phyloP scores from a whole-genome alignment of 805 yeast species.

The Kazachstania taianensis region DNA sequence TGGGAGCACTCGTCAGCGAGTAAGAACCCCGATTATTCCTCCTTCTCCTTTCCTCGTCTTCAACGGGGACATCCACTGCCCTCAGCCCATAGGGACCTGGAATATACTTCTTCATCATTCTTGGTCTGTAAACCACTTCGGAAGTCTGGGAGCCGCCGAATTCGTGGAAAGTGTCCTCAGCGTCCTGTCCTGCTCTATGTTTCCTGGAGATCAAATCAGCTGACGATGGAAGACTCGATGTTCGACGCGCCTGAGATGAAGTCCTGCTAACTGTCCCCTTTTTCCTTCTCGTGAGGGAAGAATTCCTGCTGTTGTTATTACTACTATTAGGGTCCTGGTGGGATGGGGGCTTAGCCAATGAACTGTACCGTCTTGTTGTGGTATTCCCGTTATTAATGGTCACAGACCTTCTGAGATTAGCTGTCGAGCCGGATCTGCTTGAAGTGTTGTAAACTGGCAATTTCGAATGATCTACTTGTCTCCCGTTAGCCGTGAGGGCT shows the following conservation, averaged over 20 bases:
- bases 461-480: conserved; percentile 17
- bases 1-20: conserved; percentile 1
- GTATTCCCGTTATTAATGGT: no score
- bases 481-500: conserved; percentile 31
- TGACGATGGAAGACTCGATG: conserved; percentile 13
- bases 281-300: neutral
- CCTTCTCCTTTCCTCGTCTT: conserved; percentile 2
- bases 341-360: conserved; percentile 1
- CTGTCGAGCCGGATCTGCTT: conserved; percentile 10
- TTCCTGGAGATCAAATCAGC: conserved; percentile 1
- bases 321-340: neutral
- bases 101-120: conserved; percentile 55
- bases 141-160: conserved; percentile 27
- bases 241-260: conserved; percentile 6
- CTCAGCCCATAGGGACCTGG: conserved; percentile 68
- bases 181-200: conserved; percentile 13
- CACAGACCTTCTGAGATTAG: conserved; percentile 6
- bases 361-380: conserved; percentile 7
- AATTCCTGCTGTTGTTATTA: neutral
- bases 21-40: conserved; percentile 3
- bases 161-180: conserved; percentile 25
- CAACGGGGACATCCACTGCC: conserved; percentile 56
- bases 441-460: conserved; percentile 19
- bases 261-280: neutral
- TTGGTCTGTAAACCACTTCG: conserved; percentile 12